These are phyloP conservation scores for Tubosaeta sp. DNA, from an alignment of 768 basidiomycete genomes.

Conservation along the genomic window DNA sequence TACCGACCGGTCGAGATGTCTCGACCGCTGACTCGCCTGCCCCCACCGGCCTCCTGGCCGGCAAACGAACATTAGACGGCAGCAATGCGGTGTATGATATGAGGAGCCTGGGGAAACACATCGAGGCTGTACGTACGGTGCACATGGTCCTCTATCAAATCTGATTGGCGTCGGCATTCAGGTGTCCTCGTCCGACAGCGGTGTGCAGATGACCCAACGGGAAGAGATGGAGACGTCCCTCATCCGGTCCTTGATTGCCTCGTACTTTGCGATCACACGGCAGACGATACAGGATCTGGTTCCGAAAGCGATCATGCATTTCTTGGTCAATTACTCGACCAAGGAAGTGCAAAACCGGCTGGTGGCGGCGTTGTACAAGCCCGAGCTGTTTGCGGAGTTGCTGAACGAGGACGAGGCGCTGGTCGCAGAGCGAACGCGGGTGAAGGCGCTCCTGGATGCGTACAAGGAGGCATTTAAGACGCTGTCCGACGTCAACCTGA, in stretches of 20 bases:
- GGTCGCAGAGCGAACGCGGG: conserved; percentile 87
- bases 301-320: conserved; percentile 98
- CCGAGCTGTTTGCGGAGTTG: conserved; percentile 85
- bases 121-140: conserved; percentile 78
- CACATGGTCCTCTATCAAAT: neutral
- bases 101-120: conserved; percentile 97
- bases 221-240: conserved; percentile 97
- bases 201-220: conserved; percentile 60
- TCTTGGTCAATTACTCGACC: conserved; percentile 94
- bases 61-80: conserved; percentile 64
- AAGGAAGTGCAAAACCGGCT: conserved; percentile 95
- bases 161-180: conserved; percentile 17
- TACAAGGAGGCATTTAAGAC: conserved; percentile 94
- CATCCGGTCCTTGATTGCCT: conserved; percentile 90
- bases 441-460: conserved; percentile 92
- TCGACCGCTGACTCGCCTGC: conserved; percentile 49
- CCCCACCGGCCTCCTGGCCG: conserved; percentile 60
- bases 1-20: conserved; percentile 61
- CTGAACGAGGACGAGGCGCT: conserved; percentile 94
- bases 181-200: conserved; percentile 58
- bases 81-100: conserved; percentile 92
- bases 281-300: conserved; percentile 96
- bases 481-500: conserved; percentile 76
- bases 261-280: conserved; percentile 94
- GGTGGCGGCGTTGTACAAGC: conserved; percentile 93